Evolutionary conservation across 768 basidiomycete species (phyloP), one percentile per base, ranked within the genome.

Genomic region (Hemileccinum rubropunctum): DNA sequence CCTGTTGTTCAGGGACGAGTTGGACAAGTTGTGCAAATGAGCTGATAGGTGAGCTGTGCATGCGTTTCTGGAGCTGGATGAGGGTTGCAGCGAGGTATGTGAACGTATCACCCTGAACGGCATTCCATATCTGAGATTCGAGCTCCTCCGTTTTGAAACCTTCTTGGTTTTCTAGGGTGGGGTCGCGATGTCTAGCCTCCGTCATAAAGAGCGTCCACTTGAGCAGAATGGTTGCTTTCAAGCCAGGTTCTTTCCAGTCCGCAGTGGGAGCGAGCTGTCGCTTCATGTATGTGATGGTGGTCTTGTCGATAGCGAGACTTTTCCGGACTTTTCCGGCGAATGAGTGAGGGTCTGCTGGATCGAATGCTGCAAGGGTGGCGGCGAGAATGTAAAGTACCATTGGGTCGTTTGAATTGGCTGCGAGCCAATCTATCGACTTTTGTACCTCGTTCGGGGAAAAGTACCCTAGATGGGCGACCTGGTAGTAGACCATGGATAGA

Each of bases 191-290:
- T 21, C 91, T 77, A 6, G 82, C 77, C 54, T 90, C 84, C 1
- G 90, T 84, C 56, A 92, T 73, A 66, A 91, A 91, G 50, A 95
- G 74, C 0, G 91, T 87, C 91, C 91, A 95, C 61, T 91, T 90
- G 34, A 97, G 76, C n/a, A 87, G 68, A 6, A 94, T 61, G 2
- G 79, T 76, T 0, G 90, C 84, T 60, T 86, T 88, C 14, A 95
- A 68, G 2, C 83, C 82, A 1, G 76, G 69, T 17, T 86, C 83
- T 47, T 77, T 84, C 90, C 91, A 93, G 14, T 75, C 68, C 2
- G 78, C 69, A 3, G 75, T 57, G 9, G 77, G 61, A 13, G 75
- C 71, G 7, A 88, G 68, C 52, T 80, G 80, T 47, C 71, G 79
- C 17, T 73, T 80, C 84, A 90, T 83, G 50, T 74, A 82, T 0